Evolutionary conservation across 202 grass and related monocot species (phyloP).

Genomic region (Setaria viridis): DNA sequence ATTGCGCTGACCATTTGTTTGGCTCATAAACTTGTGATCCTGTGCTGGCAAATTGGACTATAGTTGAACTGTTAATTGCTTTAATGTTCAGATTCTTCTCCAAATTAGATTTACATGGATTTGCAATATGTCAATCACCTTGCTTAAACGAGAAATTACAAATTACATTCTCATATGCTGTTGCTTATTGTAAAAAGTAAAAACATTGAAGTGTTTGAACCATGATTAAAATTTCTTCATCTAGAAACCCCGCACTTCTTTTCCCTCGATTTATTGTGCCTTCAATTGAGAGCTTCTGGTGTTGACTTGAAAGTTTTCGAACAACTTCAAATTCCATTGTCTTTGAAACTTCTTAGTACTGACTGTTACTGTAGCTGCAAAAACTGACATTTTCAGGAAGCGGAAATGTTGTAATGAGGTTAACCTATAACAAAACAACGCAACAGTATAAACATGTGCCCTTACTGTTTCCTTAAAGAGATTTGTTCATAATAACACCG

Average conservation of each 20-base stretch:
- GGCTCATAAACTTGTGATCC: neutral
- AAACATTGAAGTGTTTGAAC: constrained; percentile 4
- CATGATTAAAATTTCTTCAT: constrained; percentile 23
- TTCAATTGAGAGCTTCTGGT: neutral
- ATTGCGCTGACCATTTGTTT: neutral
- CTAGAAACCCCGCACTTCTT: neutral
- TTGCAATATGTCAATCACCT: neutral
- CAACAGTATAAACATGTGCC: constrained; percentile 1
- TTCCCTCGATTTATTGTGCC: neutral
- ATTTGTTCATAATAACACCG: neutral
- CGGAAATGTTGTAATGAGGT: neutral
- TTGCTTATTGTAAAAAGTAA: neutral
- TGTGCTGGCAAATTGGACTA: neutral
- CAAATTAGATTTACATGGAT: constrained; percentile 10
- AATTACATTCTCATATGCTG: neutral
- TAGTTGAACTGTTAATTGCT: neutral
- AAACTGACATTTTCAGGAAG: neutral
- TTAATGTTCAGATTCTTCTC: neutral
- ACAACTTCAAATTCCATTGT: neutral
- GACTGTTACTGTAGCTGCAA: constrained; percentile 1
- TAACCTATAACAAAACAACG: neutral
- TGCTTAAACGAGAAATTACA: neutral
- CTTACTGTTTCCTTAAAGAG: neutral
- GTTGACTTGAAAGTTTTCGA: neutral
- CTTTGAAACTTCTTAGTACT: neutral